Conservation (phyloP, 257 asterid species). For the Perilla frutescens region DNA sequence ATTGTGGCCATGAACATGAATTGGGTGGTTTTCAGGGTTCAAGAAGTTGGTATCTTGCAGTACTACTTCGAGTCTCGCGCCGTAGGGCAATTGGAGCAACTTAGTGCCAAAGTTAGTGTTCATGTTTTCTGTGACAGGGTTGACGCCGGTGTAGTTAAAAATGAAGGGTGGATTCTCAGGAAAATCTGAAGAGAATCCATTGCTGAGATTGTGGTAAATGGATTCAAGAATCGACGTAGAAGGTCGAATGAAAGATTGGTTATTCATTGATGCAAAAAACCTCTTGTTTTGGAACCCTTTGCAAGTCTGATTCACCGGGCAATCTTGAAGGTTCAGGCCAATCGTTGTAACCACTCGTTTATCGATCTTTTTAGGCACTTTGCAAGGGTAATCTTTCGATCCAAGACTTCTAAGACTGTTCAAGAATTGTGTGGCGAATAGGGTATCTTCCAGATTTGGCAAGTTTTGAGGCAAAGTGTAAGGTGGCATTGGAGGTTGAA, state of each 20-base stretch:
- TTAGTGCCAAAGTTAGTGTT: constrained; percentile 61
- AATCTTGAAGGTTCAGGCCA: constrained; percentile 81
- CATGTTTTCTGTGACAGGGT: constrained; percentile 69
- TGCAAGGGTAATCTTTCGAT: constrained; percentile 66
- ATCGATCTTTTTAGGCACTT: constrained; percentile 60
- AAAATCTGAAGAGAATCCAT: constrained; percentile 38
- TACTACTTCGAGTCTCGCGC: constrained; percentile 69
- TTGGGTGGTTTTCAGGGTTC: constrained; percentile 78
- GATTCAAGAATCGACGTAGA: constrained; percentile 58
- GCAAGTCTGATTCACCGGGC: constrained; percentile 66
- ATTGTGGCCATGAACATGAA: constrained; percentile 81
- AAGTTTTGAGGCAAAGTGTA: constrained; percentile 61
- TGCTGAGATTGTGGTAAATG: constrained; percentile 51
- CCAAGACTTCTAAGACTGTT: constrained; percentile 60
- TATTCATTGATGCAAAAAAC: constrained; percentile 79
- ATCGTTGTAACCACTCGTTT: constrained; percentile 58
- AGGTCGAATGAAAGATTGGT: constrained; percentile 69
- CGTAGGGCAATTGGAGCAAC: constrained; percentile 52
- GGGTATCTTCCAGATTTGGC: constrained; percentile 64
- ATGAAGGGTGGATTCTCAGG: constrained; percentile 64
- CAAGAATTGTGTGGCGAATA: constrained; percentile 52
- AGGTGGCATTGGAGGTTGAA: constrained; percentile 33
- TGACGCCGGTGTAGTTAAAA: constrained; percentile 72
- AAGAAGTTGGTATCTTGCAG: constrained; percentile 67
- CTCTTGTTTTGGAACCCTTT: constrained; percentile 59